Evolutionary conservation across 495 filamentous ascomycete species (phyloP).

Genomic region (Trichocladium uniseriatum): DNA sequence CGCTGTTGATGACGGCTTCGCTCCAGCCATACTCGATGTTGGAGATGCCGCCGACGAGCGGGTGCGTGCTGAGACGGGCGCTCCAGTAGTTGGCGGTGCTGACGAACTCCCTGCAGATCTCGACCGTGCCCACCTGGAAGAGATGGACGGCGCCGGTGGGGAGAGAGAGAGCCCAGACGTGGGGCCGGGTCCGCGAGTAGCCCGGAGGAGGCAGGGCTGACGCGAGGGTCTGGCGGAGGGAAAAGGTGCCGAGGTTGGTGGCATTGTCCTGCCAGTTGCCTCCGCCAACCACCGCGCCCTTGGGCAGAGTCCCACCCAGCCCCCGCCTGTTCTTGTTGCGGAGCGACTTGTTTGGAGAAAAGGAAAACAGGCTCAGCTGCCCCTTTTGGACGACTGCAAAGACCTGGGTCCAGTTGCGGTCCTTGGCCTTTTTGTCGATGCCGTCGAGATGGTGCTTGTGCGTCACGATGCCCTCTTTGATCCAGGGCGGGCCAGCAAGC

Average conservation of each 20-base stretch:
- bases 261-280: slow-evolving; percentile 97
- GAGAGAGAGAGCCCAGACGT: slow-evolving; percentile 92
- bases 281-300: slow-evolving; percentile 69
- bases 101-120: slow-evolving; percentile 92
- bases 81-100: slow-evolving; percentile 97
- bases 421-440: slow-evolving; percentile 81
- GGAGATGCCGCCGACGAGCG: slow-evolving; percentile 81
- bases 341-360: slow-evolving; percentile 65
- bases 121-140: slow-evolving; percentile 92
- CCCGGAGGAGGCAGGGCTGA: slow-evolving; percentile 82
- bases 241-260: slow-evolving; percentile 75
- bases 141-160: slow-evolving; percentile 91
- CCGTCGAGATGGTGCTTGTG: slow-evolving; percentile 94
- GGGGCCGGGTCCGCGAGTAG: slow-evolving; percentile 79
- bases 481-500: slow-evolving; percentile 87
- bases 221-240: slow-evolving; percentile 85
- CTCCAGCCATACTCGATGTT: slow-evolving; percentile 98
- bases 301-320: slow-evolving; percentile 27
- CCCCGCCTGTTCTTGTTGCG: slow-evolving; percentile 54
- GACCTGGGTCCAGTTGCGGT: slow-evolving; percentile 86
- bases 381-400: slow-evolving; percentile 98
- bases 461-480: slow-evolving; percentile 91
- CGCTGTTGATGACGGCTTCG: slow-evolving; percentile 73
- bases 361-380: slow-evolving; percentile 91
- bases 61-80: slow-evolving; percentile 84